Percentiles rank a stretch among this genome's conserved stretches.
Conservation (phyloP, 345 rosid species). For the Excoecaria agallocha region DNA sequence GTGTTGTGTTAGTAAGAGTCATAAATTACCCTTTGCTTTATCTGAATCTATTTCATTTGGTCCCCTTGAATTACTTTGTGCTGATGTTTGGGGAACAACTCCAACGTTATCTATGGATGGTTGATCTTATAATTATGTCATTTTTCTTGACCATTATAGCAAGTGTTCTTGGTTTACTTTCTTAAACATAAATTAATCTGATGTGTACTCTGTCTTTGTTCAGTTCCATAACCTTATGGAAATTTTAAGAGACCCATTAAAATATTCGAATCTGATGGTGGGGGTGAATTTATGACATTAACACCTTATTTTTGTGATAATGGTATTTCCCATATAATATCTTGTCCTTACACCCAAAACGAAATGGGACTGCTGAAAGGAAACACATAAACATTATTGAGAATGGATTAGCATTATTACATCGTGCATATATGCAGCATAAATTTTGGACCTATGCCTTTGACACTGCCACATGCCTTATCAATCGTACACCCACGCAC, state of each 20-base stretch:
- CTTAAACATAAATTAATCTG: neutral
- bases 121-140: neutral
- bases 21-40: neutral
- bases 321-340: neutral
- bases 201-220: neutral
- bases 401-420: too few species aligned
- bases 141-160: neutral
- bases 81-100: neutral
- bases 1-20: neutral
- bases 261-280: neutral
- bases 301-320: neutral
- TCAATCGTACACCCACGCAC: too few species aligned
- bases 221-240: neutral
- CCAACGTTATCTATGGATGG: neutral
- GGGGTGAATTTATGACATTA: neutral
- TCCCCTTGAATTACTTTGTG: neutral
- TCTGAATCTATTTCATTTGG: neutral
- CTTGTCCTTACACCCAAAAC: too few species aligned
- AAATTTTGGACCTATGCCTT: too few species aligned
- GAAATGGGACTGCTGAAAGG: too few species aligned
- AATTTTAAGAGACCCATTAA: neutral
- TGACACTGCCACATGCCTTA: too few species aligned
- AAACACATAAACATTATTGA: too few species aligned
- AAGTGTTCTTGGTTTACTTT: neutral
- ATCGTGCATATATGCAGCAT: too few species aligned